A percentile compares a stretch with the other conserved stretches of the same genome.
phyloP scores from a whole-genome alignment of 805 yeast species.

The Naumovozyma baii region DNA sequence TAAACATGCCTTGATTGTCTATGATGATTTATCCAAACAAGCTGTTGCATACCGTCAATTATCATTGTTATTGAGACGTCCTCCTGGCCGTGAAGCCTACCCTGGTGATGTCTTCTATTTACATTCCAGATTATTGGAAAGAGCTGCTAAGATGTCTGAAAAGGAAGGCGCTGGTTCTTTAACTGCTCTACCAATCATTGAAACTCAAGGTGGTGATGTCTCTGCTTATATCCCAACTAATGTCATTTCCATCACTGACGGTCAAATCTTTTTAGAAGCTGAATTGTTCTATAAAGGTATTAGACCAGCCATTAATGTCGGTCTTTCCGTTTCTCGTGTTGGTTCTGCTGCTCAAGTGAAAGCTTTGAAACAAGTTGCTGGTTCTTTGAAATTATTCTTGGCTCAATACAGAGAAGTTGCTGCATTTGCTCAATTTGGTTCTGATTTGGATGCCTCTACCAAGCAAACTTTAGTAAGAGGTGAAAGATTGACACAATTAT shows the following conservation, averaged over 20 bases:
- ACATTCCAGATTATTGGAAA: conserved; percentile 89
- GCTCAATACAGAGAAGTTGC: conserved; percentile 99
- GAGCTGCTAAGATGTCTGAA: conserved; percentile 95
- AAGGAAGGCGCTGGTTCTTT: conserved; percentile 85
- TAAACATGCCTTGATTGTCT: conserved; percentile 92
- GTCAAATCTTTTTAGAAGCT: conserved; percentile 98
- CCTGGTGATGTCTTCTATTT: conserved; percentile 95
- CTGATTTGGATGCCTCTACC: conserved; percentile 99
- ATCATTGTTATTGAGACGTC: conserved; percentile 93
- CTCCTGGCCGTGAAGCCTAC: conserved; percentile 95
- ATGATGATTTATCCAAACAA: conserved; percentile 97
- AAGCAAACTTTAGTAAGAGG: conserved; percentile 98
- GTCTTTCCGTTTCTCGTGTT: conserved; percentile 99
- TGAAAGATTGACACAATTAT: conserved; percentile 98
- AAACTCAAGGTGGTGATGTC: conserved; percentile 99
- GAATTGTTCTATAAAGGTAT: conserved; percentile 99
- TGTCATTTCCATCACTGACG: conserved; percentile 95
- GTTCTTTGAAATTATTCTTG: conserved; percentile 98
- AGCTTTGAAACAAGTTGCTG: conserved; percentile 99
- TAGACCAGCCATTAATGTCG: conserved; percentile 99
- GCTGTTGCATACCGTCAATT: conserved; percentile 99
- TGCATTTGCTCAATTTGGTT: conserved; percentile 99
- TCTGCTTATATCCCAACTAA: conserved; percentile 96
- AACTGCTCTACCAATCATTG: conserved; percentile 93
- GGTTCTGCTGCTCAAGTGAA: conserved; percentile 99